These are phyloP conservation scores for Sugiyamaella marilandica DNA, from an alignment of 805 yeast species.

Conservation along the genomic window DNA sequence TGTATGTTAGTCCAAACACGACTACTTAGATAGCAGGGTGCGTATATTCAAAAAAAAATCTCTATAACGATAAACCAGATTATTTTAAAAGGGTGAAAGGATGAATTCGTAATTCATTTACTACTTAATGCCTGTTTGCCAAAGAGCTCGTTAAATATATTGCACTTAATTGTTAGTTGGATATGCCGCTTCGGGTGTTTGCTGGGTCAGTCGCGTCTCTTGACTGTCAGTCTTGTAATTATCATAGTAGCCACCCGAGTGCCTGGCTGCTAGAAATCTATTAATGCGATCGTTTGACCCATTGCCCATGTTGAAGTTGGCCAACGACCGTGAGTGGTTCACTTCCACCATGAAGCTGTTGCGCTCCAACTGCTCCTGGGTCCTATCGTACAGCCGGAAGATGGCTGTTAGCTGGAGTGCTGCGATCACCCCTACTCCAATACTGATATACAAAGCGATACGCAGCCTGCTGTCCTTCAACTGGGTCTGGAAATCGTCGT, in stretches of 20 bases:
- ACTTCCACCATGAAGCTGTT: constrained; percentile 37
- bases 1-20: not conserved
- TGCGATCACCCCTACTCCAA: constrained; percentile 37
- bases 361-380: constrained; percentile 29
- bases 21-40: too few species aligned
- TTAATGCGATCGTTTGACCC: constrained; percentile 47
- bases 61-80: too few species aligned
- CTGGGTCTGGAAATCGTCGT: constrained; percentile 36
- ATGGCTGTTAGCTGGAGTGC: constrained; percentile 37
- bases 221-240: constrained; percentile 2
- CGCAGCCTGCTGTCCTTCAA: constrained; percentile 37
- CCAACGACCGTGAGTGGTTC: constrained; percentile 34
- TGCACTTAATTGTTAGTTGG: not conserved
- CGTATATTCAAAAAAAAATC: too few species aligned
- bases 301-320: constrained; percentile 50
- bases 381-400: constrained; percentile 20
- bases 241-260: constrained; percentile 20
- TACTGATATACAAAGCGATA: constrained; percentile 41
- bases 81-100: not conserved
- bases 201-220: too few species aligned
- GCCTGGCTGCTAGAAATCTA: constrained; percentile 44
- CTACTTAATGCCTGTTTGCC: too few species aligned
- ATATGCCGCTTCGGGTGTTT: not conserved
- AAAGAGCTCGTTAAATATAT: too few species aligned
- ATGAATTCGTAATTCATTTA: not conserved